phyloP scores from a whole-genome alignment of 2,329 filamentous ascomycete genomes.

The Parastagonospora nodorum region DNA sequence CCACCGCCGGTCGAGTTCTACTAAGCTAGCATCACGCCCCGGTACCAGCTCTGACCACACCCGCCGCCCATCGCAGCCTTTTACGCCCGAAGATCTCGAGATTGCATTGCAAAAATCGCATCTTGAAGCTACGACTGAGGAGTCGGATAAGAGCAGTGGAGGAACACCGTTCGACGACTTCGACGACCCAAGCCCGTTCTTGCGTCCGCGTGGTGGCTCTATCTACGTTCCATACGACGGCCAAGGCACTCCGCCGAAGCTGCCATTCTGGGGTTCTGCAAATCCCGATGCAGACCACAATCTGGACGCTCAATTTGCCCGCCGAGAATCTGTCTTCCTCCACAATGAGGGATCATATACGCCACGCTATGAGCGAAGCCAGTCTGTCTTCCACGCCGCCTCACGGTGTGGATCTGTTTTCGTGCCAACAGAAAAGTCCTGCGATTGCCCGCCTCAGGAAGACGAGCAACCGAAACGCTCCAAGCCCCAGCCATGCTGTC shows the following conservation, averaged over 20 bases:
- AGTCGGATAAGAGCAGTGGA: constrained; percentile 31
- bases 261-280: constrained; percentile 25
- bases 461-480: constrained; percentile 14
- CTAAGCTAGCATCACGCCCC: constrained; percentile 26
- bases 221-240: constrained; percentile 31
- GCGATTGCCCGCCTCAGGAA: constrained; percentile 17
- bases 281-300: constrained; percentile 17
- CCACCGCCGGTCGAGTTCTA: constrained; percentile 37
- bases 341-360: neutral
- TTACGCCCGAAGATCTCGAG: constrained; percentile 53
- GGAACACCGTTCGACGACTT: constrained; percentile 23
- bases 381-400: constrained; percentile 20
- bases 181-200: constrained; percentile 25
- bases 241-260: constrained; percentile 27
- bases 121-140: constrained; percentile 37
- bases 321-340: constrained; percentile 8
- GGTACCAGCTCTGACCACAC: constrained; percentile 33
- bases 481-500: constrained; percentile 23
- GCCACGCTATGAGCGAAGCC: constrained; percentile 10
- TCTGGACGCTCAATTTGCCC: constrained; percentile 14
- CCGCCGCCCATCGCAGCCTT: constrained; percentile 42
- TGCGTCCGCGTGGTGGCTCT: constrained; percentile 31
- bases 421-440: constrained; percentile 17
- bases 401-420: constrained; percentile 21
- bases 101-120: constrained; percentile 50